Evolutionary conservation across 208 protist genomes (phyloP).

Genomic region (Crithidia bombi): DNA sequence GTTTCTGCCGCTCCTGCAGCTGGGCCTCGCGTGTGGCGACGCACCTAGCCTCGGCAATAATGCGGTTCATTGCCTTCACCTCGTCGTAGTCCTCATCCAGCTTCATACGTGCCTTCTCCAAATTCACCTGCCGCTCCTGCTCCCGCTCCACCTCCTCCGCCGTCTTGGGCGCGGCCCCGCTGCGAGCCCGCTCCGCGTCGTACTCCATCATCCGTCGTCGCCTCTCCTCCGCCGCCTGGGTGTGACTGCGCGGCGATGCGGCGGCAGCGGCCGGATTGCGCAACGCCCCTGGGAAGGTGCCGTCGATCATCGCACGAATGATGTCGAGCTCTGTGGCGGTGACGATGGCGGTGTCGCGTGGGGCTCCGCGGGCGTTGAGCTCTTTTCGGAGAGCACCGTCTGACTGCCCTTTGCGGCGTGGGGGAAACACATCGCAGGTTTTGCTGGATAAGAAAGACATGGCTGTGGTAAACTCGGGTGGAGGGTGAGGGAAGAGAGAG

Average conservation of each 20-base stretch:
- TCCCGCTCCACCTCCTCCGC: constrained; percentile 85
- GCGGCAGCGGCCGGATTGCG: constrained; percentile 9
- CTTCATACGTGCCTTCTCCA: constrained; percentile 79
- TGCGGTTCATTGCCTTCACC: constrained; percentile 93
- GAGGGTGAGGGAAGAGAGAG: too few relatives aligned
- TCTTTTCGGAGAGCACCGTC: constrained; percentile 83
- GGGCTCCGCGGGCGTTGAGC: constrained; percentile 73
- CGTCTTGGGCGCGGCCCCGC: constrained; percentile 52
- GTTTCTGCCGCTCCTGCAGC: constrained; percentile 73
- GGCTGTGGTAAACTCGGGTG: too few relatives aligned
- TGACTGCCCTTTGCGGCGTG: constrained; percentile 61
- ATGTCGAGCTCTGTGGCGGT: constrained; percentile 86
- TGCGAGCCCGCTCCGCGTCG: constrained; percentile 68
- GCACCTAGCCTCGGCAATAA: constrained; percentile 92
- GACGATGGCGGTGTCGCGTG: constrained; percentile 77
- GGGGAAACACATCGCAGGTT: constrained; percentile 67
- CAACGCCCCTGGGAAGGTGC: constrained; percentile 31
- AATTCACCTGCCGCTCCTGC: constrained; percentile 64
- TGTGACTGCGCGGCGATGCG: constrained; percentile 22
- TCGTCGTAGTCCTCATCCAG: constrained; percentile 92
- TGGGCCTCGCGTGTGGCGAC: constrained; percentile 92
- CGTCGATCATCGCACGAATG: constrained; percentile 72
- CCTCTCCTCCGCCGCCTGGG: constrained; percentile 58
- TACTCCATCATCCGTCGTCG: constrained; percentile 81
- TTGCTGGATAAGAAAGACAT: constrained; percentile 54